phyloP scores from a whole-genome alignment of 371 early-diverging fungal genomes.

The Lichtheimia corymbifera region DNA sequence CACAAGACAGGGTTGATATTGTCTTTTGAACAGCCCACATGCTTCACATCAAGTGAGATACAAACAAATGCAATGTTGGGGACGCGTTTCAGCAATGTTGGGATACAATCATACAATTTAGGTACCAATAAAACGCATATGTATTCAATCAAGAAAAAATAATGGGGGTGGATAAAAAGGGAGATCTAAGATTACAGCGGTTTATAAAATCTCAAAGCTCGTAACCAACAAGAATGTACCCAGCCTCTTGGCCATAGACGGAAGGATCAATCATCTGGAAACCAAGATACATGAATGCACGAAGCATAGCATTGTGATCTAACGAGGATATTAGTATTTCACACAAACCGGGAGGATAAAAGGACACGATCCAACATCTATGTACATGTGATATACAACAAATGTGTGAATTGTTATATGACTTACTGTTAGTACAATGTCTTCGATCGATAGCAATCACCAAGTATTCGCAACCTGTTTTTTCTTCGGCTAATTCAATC shows the following conservation, averaged over 20 bases:
- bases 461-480: constrained; percentile 39
- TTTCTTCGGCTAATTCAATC: constrained; percentile 53
- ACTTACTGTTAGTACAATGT: constrained; percentile 11
- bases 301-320: constrained; percentile 29
- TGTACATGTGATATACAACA: neutral
- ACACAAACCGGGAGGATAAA: constrained; percentile 1
- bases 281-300: constrained; percentile 67
- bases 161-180: too few species aligned
- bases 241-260: constrained; percentile 52
- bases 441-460: constrained; percentile 37
- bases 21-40: too few species aligned
- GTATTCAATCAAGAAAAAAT: too few species aligned
- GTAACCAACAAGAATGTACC: constrained; percentile 59
- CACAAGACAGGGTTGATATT: too few species aligned
- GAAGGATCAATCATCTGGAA: constrained; percentile 59
- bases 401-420: neutral
- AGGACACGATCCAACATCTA: neutral
- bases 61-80: too few species aligned
- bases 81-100: too few species aligned
- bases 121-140: too few species aligned
- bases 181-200: too few species aligned
- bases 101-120: too few species aligned
- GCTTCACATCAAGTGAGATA: too few species aligned
- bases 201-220: constrained; percentile 29
- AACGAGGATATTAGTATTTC: constrained; percentile 16